Percentiles rank a stretch among this genome's conserved stretches.
Conservation (phyloP, 768 basidiomycete genomes). For the Leccinellum rugosiceps region DNA sequence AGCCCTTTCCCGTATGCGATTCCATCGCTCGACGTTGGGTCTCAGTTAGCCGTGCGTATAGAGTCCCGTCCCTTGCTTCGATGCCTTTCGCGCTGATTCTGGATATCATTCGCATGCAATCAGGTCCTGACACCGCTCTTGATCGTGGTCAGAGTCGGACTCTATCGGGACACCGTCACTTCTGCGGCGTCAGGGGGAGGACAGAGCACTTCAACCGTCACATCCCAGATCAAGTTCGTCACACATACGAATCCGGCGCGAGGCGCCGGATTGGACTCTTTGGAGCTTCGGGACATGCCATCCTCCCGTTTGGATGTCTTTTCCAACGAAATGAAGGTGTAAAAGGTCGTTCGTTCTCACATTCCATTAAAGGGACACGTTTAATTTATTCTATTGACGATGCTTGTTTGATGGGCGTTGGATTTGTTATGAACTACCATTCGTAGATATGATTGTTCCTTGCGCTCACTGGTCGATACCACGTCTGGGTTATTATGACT, state of each 20-base stretch:
- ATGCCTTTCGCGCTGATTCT: not conserved
- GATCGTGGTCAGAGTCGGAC: conserved; percentile 15
- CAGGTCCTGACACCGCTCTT: conserved; percentile 17
- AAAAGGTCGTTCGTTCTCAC: not conserved
- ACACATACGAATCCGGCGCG: not conserved
- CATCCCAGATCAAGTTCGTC: not conserved
- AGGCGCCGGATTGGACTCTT: not conserved
- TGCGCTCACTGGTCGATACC: not conserved
- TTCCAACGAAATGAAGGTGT: not conserved
- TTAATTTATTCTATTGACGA: not conserved
- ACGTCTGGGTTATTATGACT: not conserved
- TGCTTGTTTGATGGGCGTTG: not conserved
- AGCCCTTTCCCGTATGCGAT: conserved; percentile 11
- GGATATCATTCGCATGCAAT: not conserved
- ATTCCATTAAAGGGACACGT: not conserved
- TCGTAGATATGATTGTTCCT: not conserved
- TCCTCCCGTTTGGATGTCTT: not conserved
- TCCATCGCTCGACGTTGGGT: conserved; percentile 15
- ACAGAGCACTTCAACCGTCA: not conserved
- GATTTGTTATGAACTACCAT: not conserved
- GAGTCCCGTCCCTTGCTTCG: not conserved
- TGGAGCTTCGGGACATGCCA: not conserved
- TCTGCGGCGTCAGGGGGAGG: not conserved
- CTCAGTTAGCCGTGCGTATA: conserved; percentile 19
- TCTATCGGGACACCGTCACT: not conserved